Percentiles rank a stretch among this genome's conserved stretches.
These are phyloP conservation scores for Aspergillus jensenii DNA, from an alignment of 2,329 filamentous ascomycete species.

Conservation along the genomic window DNA sequence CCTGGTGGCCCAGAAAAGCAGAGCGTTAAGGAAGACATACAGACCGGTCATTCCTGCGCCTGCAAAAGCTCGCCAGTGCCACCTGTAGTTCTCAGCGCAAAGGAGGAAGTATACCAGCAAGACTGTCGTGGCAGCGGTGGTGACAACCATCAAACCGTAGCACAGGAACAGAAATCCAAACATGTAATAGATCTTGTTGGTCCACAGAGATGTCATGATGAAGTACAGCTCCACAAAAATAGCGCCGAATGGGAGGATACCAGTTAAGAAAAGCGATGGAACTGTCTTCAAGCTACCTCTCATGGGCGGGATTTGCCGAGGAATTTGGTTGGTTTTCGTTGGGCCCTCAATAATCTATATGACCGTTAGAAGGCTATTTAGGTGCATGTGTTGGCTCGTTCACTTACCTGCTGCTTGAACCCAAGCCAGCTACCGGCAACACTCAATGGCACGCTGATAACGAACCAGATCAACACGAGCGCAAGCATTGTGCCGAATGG, in stretches of 20 bases:
- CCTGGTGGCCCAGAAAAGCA: constrained; percentile 88
- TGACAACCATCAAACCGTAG: constrained; percentile 96
- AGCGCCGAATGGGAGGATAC: constrained; percentile 88
- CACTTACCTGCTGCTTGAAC: constrained; percentile 65
- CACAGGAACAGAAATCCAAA: constrained; percentile 98
- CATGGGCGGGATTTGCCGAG: constrained; percentile 86
- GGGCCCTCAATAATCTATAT: constrained; percentile 67
- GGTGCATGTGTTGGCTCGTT: neutral
- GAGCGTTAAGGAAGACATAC: constrained; percentile 88
- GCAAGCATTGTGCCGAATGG: constrained; percentile 97
- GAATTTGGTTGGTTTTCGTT: constrained; percentile 95
- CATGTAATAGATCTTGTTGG: constrained; percentile 99
- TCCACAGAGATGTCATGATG: constrained; percentile 99
- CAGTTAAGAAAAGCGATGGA: constrained; percentile 88
- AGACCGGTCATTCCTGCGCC: constrained; percentile 85
- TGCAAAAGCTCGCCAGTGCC: constrained; percentile 96
- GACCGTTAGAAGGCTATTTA: constrained; percentile 11
- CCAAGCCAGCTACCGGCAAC: constrained; percentile 90
- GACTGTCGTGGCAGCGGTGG: constrained; percentile 86
- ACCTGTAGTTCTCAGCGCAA: constrained; percentile 96
- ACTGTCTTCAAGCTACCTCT: constrained; percentile 80
- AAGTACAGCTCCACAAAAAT: constrained; percentile 99
- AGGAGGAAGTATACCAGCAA: constrained; percentile 95
- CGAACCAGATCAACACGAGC: constrained; percentile 90
- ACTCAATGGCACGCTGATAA: constrained; percentile 91